phyloP scores from a whole-genome alignment of 352 stramenopile genomes.

The Phytophthora citrophthora region DNA sequence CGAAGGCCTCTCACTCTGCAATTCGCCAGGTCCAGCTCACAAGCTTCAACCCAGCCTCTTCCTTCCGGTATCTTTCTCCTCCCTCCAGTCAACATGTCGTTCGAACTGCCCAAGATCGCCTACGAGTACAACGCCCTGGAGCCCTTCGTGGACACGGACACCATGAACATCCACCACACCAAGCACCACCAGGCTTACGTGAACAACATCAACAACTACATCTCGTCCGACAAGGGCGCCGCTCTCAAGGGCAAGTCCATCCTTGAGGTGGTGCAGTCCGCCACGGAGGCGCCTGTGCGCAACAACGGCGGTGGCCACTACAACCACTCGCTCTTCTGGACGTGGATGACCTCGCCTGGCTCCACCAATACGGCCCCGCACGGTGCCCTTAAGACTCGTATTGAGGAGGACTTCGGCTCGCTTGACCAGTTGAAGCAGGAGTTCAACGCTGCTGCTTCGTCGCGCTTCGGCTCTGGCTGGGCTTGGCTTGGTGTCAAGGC shows the following conservation, averaged over 20 bases:
- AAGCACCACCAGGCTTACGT: slow-evolving; percentile 93
- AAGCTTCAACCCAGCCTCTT: slow-evolving; percentile 23
- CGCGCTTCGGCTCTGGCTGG: slow-evolving; percentile 92
- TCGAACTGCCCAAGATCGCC: slow-evolving; percentile 78
- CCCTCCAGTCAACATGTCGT: slow-evolving; percentile 57
- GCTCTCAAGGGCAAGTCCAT: slow-evolving; percentile 83
- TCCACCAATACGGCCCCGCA: slow-evolving; percentile 83
- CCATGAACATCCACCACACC: slow-evolving; percentile 93
- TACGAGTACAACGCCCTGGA: slow-evolving; percentile 91
- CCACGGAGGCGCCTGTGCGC: slow-evolving; percentile 76
- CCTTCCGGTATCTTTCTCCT: background rate
- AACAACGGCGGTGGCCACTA: slow-evolving; percentile 90
- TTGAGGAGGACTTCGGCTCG: slow-evolving; percentile 92
- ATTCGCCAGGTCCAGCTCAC: slow-evolving; percentile 37
- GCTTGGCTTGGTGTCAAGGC: slow-evolving; percentile 88
- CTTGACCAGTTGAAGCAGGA: slow-evolving; percentile 90
- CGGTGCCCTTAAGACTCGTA: slow-evolving; percentile 80
- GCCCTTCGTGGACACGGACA: slow-evolving; percentile 89
- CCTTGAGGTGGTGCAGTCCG: slow-evolving; percentile 74
- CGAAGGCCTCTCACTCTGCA: slow-evolving; percentile 22
- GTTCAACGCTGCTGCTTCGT: slow-evolving; percentile 89
- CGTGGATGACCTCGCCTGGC: slow-evolving; percentile 87
- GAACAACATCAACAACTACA: slow-evolving; percentile 92
- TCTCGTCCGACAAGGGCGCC: slow-evolving; percentile 74
- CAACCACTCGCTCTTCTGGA: slow-evolving; percentile 94